Percentiles rank a stretch among this genome's conserved stretches.
Evolutionary conservation across 495 filamentous ascomycete species (phyloP).

Genomic region (Aspergillus steynii): DNA sequence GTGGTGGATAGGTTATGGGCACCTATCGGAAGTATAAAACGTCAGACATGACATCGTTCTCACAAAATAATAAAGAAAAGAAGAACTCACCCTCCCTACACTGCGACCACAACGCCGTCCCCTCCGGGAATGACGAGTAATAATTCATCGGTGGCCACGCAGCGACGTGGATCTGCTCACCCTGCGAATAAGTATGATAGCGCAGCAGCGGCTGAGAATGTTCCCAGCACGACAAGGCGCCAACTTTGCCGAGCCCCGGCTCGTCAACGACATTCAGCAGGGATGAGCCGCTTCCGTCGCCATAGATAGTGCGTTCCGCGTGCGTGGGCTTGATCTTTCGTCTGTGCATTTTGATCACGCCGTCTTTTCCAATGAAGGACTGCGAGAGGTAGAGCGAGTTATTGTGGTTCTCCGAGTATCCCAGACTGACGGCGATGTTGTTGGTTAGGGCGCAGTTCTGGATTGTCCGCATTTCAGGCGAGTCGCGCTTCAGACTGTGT

Average conservation of each 20-base stretch:
- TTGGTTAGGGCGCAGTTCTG: constrained; percentile 22
- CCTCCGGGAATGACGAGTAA: background rate
- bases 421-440: constrained; percentile 37
- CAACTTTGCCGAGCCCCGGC: constrained; percentile 23
- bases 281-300: constrained; percentile 41
- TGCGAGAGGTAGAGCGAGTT: constrained; percentile 56
- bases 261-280: constrained; percentile 26
- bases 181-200: constrained; percentile 33
- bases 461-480: constrained; percentile 31
- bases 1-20: background rate
- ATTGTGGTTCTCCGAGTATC: constrained; percentile 49
- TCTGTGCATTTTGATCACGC: constrained; percentile 43
- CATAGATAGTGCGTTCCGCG: constrained; percentile 57
- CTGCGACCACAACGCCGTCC: too few relatives aligned
- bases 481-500: constrained; percentile 29
- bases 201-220: constrained; percentile 35
- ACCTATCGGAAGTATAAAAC: background rate
- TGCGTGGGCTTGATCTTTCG: constrained; percentile 63
- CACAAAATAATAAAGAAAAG: too few relatives aligned
- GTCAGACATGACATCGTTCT: too few relatives aligned
- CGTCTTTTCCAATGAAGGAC: constrained; percentile 47
- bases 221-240: constrained; percentile 34
- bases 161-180: constrained; percentile 39
- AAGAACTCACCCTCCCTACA: too few relatives aligned
- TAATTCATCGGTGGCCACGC: constrained; percentile 24